A percentile compares a stretch with the other conserved stretches of the same genome.
Evolutionary conservation across 2,329 filamentous ascomycete species (phyloP).

Genomic region (Phaeosphaeriaceae sp.): DNA sequence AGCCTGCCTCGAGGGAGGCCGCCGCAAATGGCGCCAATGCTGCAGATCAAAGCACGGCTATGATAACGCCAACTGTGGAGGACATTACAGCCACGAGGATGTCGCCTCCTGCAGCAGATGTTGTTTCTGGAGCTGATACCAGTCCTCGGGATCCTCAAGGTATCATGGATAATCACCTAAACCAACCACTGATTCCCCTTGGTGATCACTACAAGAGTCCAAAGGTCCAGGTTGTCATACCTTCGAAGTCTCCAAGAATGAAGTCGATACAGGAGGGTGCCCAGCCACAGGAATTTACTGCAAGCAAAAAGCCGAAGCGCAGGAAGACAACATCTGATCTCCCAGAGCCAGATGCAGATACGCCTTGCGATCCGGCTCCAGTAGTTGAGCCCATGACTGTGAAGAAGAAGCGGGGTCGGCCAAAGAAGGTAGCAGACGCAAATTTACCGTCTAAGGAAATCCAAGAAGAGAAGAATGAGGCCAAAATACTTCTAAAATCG

Average conservation of each 20-base stretch:
- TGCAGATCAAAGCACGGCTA: not conserved
- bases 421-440: constrained; percentile 29
- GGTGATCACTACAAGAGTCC: constrained; percentile 15
- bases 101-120: not conserved
- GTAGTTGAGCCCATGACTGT: constrained; percentile 10
- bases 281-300: not conserved
- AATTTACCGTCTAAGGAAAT: constrained; percentile 4
- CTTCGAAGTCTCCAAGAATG: constrained; percentile 15
- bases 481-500: not conserved
- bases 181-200: not conserved
- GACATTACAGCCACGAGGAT: not conserved
- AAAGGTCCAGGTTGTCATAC: constrained; percentile 34
- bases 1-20: not conserved
- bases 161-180: not conserved
- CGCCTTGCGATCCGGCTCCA: not conserved
- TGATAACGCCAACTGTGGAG: not conserved
- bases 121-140: not conserved
- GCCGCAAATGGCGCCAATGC: not conserved
- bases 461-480: not conserved
- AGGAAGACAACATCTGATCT: constrained; percentile 28
- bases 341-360: constrained; percentile 11
- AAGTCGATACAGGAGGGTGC: constrained; percentile 2
- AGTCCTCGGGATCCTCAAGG: not conserved
- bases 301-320: constrained; percentile 28
- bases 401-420: constrained; percentile 43